A percentile compares a stretch with the other conserved stretches of the same genome.
phyloP scores from a whole-genome alignment of 192 early-diverging fungal species.

The Podila minutissima region DNA sequence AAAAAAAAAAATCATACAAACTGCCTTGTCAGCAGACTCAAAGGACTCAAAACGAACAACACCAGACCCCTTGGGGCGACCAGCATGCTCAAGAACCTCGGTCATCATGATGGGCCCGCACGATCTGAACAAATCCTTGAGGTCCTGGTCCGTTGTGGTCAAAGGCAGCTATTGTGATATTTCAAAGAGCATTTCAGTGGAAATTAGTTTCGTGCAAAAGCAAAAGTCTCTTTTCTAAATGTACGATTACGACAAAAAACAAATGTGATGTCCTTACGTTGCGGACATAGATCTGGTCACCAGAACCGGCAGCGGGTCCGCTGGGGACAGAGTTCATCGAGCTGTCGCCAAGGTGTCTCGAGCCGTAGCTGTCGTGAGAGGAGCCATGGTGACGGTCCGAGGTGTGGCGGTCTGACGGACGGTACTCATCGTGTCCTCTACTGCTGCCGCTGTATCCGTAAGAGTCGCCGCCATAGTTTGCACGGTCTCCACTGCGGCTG shows the following conservation, averaged over 20 bases:
- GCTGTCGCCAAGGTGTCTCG: slow-evolving; percentile 8
- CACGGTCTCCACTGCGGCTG: neutral
- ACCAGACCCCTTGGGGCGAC: slow-evolving; percentile 64
- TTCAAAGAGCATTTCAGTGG: neutral
- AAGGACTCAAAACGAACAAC: slow-evolving; percentile 62
- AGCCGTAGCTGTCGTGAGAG: neutral
- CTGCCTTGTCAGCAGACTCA: slow-evolving; percentile 59
- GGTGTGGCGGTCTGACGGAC: neutral
- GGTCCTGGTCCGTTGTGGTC: slow-evolving; percentile 65
- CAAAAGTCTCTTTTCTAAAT: neutral
- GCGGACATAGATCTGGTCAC: slow-evolving; percentile 45
- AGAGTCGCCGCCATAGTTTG: slow-evolving; percentile 3
- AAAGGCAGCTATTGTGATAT: slow-evolving; percentile 56
- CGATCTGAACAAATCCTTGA: slow-evolving; percentile 65
- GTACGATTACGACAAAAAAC: neutral
- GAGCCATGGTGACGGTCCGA: neutral
- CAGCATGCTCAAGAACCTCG: slow-evolving; percentile 56
- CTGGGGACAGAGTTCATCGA: slow-evolving; percentile 25
- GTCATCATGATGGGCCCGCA: slow-evolving; percentile 60
- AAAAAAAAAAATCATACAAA: slow-evolving; percentile 48
- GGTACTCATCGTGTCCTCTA: neutral
- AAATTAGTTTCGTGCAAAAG: no score
- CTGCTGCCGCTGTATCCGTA: slow-evolving; percentile 15
- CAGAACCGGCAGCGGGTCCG: slow-evolving; percentile 41
- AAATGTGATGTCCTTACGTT: slow-evolving; percentile 17